phyloP scores from a whole-genome alignment of 257 asterid genomes.

The Plectranthus barbatus region DNA sequence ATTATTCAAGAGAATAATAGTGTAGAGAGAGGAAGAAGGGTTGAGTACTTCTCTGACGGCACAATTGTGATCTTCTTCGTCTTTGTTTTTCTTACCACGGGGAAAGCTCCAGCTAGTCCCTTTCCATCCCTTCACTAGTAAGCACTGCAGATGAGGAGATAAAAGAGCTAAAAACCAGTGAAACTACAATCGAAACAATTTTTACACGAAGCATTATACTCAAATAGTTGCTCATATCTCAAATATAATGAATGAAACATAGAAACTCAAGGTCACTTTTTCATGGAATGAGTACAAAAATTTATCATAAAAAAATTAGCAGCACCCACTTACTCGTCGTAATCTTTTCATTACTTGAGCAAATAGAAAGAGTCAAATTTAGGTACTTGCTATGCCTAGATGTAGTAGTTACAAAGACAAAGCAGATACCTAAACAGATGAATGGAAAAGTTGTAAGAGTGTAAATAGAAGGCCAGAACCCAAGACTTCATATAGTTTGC shows the following conservation, averaged over 20 bases:
- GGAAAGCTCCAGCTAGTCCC: constrained; percentile 95
- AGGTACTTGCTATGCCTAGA: neutral
- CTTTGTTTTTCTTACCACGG: constrained; percentile 85
- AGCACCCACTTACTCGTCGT: too few relatives aligned
- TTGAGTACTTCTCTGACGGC: constrained; percentile 71
- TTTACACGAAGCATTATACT: neutral
- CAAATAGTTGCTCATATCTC: neutral
- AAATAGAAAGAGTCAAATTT: neutral
- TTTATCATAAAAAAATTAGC: neutral
- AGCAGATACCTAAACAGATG: neutral
- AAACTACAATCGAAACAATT: neutral
- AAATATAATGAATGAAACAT: neutral
- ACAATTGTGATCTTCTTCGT: constrained; percentile 78
- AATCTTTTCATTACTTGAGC: too few relatives aligned
- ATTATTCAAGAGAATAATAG: constrained; percentile 4
- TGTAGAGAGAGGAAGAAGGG: neutral
- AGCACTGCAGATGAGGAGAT: constrained; percentile 39
- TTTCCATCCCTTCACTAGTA: constrained; percentile 86
- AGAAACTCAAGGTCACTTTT: neutral
- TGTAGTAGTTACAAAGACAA: neutral
- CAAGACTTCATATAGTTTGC: neutral
- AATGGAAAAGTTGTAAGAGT: neutral
- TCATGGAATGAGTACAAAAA: neutral
- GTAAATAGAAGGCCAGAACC: neutral
- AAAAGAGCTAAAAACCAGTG: neutral